These are phyloP conservation scores for Solanum bulbocastanum DNA, from an alignment of 257 asterid species.

Conservation along the genomic window DNA sequence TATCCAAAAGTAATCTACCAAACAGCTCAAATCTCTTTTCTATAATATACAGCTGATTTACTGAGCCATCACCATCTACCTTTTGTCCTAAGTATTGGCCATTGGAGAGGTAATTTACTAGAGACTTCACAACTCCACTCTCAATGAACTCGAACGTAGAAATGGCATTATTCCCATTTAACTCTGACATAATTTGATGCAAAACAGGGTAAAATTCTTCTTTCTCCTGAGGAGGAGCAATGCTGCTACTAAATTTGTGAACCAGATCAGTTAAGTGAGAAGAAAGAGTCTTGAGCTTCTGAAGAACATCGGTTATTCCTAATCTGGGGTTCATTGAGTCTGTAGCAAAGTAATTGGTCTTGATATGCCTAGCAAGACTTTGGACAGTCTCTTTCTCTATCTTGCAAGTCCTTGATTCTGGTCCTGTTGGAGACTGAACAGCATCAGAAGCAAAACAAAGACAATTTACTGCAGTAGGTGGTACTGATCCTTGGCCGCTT, in stretches of 20 bases:
- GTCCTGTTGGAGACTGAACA: slow-evolving; percentile 27
- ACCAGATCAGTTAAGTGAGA: slow-evolving; percentile 32
- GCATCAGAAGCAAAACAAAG: slow-evolving; percentile 58
- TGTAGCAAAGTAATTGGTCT: slow-evolving; percentile 49
- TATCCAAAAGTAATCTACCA: slow-evolving; percentile 50
- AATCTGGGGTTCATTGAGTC: slow-evolving; percentile 50
- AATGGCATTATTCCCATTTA: slow-evolving; percentile 55
- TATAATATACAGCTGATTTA: slow-evolving; percentile 10
- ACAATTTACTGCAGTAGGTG: slow-evolving; percentile 39
- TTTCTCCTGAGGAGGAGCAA: slow-evolving; percentile 34
- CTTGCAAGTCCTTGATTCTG: slow-evolving; percentile 44
- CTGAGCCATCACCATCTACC: slow-evolving; percentile 9
- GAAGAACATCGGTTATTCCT: slow-evolving; percentile 66
- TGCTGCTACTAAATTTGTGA: slow-evolving; percentile 18
- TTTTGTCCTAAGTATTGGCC: slow-evolving; percentile 30
- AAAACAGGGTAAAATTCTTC: slow-evolving; percentile 44
- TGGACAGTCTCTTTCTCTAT: slow-evolving; percentile 51
- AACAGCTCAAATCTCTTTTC: slow-evolving; percentile 69
- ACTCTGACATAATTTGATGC: slow-evolving; percentile 52
- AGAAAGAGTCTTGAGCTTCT: slow-evolving; percentile 58
- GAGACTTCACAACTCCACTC: slow-evolving; percentile 76
- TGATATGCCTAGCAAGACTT: slow-evolving; percentile 62
- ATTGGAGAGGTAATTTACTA: slow-evolving; percentile 52
- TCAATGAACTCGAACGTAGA: slow-evolving; percentile 95
- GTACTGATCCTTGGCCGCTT: slow-evolving; percentile 19